phyloP scores from a whole-genome alignment of 2,329 filamentous ascomycete genomes.

The Hypoxylon sp. region DNA sequence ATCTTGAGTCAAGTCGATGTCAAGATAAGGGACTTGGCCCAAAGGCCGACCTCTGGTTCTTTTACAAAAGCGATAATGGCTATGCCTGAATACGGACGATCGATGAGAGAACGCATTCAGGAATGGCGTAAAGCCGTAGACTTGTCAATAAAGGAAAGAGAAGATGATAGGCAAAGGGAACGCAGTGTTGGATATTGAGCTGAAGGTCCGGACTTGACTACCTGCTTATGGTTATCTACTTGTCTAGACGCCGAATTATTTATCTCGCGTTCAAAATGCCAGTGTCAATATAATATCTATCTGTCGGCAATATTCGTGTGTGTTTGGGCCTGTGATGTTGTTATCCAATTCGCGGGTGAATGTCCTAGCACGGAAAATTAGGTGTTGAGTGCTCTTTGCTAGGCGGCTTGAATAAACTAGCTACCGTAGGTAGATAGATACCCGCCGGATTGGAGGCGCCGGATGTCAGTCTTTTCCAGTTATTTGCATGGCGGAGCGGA shows the following conservation, averaged over 20 bases:
- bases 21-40: conserved; percentile 30
- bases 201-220: background rate
- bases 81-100: conserved; percentile 54
- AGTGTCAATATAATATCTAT: background rate
- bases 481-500: no score
- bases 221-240: background rate
- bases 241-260: background rate
- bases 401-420: no score
- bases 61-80: conserved; percentile 51
- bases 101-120: conserved; percentile 46
- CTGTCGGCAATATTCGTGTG: no score
- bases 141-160: conserved; percentile 44
- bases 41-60: conserved; percentile 38
- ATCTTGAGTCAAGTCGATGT: conserved; percentile 53
- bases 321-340: no score
- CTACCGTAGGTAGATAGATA: no score
- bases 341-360: no score
- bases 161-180: conserved; percentile 39
- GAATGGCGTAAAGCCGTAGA: conserved; percentile 49
- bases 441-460: no score
- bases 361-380: no score
- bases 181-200: conserved; percentile 38
- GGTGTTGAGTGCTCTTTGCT: no score
- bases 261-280: background rate
- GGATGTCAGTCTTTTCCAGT: no score